Conservation (phyloP, 2,329 filamentous ascomycete species). For the Curvularia spicifera region DNA sequence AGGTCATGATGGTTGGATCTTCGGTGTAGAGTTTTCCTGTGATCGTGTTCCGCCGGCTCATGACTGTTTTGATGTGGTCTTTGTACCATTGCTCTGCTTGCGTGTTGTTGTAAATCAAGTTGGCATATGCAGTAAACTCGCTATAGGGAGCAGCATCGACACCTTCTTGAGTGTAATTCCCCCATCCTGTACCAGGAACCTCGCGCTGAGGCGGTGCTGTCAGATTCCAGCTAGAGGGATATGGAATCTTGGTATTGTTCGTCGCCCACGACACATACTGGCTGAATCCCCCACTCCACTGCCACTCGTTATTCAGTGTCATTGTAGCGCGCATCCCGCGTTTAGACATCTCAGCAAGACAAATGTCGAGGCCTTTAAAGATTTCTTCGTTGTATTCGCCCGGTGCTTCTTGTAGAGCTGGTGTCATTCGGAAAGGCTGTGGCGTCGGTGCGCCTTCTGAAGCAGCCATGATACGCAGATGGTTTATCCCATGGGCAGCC, state of each 20-base stretch:
- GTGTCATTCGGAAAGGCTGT: constrained; percentile 51
- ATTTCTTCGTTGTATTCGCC: constrained; percentile 50
- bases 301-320: constrained; percentile 51
- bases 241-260: constrained; percentile 46
- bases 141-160: constrained; percentile 43
- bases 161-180: constrained; percentile 47
- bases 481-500: constrained; percentile 50
- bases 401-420: constrained; percentile 45
- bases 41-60: constrained; percentile 47
- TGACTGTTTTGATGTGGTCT: constrained; percentile 47
- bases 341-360: constrained; percentile 50
- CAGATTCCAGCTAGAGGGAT: constrained; percentile 50
- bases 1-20: constrained; percentile 51
- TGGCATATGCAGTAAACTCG: constrained; percentile 40
- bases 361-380: constrained; percentile 48
- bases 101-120: constrained; percentile 46
- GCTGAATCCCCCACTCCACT: constrained; percentile 50
- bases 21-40: constrained; percentile 47
- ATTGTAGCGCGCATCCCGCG: constrained; percentile 52
- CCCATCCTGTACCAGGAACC: constrained; percentile 48
- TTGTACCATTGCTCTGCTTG: constrained; percentile 48
- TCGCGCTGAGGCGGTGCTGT: constrained; percentile 45
- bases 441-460: constrained; percentile 49
- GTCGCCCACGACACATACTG: constrained; percentile 51
- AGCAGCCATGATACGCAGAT: constrained; percentile 51